phyloP scores from a whole-genome alignment of 73 alveolate genomes.

The Paramecium octaurelia region DNA sequence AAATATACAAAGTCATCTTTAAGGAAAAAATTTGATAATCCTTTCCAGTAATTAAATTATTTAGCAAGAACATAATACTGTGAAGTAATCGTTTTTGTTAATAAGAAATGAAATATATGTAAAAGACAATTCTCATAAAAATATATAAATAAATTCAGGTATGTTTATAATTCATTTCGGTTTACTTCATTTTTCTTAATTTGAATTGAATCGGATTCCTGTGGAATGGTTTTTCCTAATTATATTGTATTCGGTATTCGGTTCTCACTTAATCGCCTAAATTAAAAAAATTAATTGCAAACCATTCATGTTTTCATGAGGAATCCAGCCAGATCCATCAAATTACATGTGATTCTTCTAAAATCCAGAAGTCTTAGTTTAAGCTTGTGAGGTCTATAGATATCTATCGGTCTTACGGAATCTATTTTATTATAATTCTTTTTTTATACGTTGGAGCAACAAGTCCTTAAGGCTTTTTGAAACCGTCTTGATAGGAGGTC shows the following conservation, averaged over 20 bases:
- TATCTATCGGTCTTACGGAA: constrained; percentile 23
- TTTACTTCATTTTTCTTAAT: constrained; percentile 30
- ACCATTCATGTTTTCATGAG: constrained; percentile 47
- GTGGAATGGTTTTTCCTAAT: constrained; percentile 42
- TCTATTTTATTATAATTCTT: neutral
- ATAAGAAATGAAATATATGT: neutral
- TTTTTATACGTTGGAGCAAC: constrained; percentile 31
- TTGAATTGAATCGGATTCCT: neutral
- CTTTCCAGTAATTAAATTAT: neutral
- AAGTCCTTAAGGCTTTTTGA: constrained; percentile 22
- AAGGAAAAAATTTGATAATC: neutral
- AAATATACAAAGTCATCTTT: too few species aligned
- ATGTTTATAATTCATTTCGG: constrained; percentile 37
- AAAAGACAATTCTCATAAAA: neutral
- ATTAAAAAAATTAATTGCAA: neutral
- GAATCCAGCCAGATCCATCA: constrained; percentile 41
- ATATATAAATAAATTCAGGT: neutral
- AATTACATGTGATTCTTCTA: constrained; percentile 40
- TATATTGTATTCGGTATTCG: constrained; percentile 29
- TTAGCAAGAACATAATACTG: neutral
- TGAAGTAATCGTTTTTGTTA: too few species aligned
- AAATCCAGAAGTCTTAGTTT: constrained; percentile 40
- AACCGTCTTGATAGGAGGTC: constrained; percentile 39
- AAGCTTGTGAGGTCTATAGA: neutral
- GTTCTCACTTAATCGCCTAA: constrained; percentile 42